A percentile compares a stretch with the other conserved stretches of the same genome.
Conservation (phyloP, 2,329 filamentous ascomycete species). For the Drechslerella stenobrocha region DNA sequence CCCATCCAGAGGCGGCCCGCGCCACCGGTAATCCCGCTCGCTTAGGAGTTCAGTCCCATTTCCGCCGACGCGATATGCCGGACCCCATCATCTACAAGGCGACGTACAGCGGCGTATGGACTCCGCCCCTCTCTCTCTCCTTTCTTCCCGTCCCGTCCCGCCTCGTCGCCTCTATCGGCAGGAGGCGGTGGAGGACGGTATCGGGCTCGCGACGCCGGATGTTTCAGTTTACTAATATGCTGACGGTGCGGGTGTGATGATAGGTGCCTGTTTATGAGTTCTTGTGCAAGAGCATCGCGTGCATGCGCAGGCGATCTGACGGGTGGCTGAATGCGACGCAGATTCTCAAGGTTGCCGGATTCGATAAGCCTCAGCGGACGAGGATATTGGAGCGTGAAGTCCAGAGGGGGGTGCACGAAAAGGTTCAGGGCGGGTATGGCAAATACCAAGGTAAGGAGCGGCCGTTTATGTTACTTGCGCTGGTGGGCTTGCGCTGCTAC, state of each 20-base stretch:
- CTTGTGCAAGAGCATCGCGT: slow-evolving; percentile 75
- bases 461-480: neutral
- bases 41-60: neutral
- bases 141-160: no score
- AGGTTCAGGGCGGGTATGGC: slow-evolving; percentile 96
- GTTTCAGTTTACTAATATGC: no score
- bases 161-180: neutral
- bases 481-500: neutral
- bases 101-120: slow-evolving; percentile 67
- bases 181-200: slow-evolving; percentile 13
- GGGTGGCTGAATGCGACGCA: slow-evolving; percentile 99
- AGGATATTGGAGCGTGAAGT: slow-evolving; percentile 95
- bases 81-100: slow-evolving; percentile 65
- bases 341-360: slow-evolving; percentile 93
- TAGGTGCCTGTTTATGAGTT: slow-evolving; percentile 95
- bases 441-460: slow-evolving; percentile 80
- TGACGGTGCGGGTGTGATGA: no score
- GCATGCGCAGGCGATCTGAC: slow-evolving; percentile 85
- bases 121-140: neutral
- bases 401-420: slow-evolving; percentile 94
- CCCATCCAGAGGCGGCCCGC: neutral
- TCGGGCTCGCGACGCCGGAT: slow-evolving; percentile 13
- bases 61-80: slow-evolving; percentile 35
- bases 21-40: neutral
- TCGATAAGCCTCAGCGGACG: slow-evolving; percentile 93